Percentiles rank a stretch among this genome's conserved stretches.
These are phyloP conservation scores for Sporisorium iseilematis-ciliati DNA, from an alignment of 1,284 basidiomycete species.

Conservation along the genomic window DNA sequence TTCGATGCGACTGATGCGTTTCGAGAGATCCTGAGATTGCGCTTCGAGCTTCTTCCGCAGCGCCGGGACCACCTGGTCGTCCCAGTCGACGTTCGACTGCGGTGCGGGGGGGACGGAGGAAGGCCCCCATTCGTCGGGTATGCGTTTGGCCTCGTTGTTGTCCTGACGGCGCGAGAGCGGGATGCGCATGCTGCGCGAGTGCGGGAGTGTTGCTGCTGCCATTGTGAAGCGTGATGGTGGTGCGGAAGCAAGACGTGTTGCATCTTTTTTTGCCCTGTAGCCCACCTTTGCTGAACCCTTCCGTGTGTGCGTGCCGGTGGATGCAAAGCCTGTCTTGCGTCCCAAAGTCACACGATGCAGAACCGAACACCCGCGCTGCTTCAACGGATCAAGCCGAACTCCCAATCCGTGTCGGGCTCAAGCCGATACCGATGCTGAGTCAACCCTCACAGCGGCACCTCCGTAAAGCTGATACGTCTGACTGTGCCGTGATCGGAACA, in stretches of 20 bases:
- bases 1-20: constrained; percentile 51
- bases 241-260: not conserved
- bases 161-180: constrained; percentile 24
- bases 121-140: constrained; percentile 46
- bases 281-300: no score
- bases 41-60: constrained; percentile 53
- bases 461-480: not conserved
- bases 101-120: constrained; percentile 33
- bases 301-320: no score
- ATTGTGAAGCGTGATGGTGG: constrained; percentile 13
- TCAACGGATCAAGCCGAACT: no score
- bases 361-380: no score
- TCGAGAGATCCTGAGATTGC: constrained; percentile 34
- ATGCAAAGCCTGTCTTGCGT: no score
- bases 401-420: no score
- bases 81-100: constrained; percentile 40
- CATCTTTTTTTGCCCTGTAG: no score
- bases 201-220: constrained; percentile 33
- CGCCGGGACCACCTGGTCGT: constrained; percentile 56
- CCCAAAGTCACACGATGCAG: no score
- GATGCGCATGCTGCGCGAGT: constrained; percentile 31
- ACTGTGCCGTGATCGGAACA: no score
- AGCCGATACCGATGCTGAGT: not conserved
- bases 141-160: constrained; percentile 11
- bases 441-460: not conserved